Conservation (phyloP, 257 asterid genomes). For the Thymus mandschuricus region DNA sequence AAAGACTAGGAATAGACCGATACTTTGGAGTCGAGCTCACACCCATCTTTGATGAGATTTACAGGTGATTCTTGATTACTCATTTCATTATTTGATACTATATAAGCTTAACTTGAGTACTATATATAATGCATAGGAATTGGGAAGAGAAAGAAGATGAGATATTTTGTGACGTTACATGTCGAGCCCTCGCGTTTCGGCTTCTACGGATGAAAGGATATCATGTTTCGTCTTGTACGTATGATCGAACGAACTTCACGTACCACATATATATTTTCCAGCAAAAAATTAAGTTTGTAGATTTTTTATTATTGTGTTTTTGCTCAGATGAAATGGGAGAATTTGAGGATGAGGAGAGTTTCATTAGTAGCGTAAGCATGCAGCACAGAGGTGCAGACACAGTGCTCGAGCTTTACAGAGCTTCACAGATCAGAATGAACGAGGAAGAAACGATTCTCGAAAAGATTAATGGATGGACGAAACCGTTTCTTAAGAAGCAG, state of each 20-base stretch:
- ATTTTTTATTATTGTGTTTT: no score
- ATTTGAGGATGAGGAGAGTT: slow-evolving; percentile 27
- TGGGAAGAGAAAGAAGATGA: slow-evolving; percentile 40
- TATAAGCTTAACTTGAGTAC: neutral
- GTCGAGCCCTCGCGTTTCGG: slow-evolving; percentile 47
- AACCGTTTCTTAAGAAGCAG: slow-evolving; percentile 28
- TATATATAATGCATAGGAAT: neutral
- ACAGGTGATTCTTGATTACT: slow-evolving; percentile 22
- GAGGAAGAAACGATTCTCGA: slow-evolving; percentile 29
- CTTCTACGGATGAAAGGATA: slow-evolving; percentile 35
- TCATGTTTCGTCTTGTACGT: slow-evolving; percentile 36
- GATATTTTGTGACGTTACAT: slow-evolving; percentile 29
- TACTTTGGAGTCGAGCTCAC: slow-evolving; percentile 29
- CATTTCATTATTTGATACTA: neutral
- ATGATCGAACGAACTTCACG: no score
- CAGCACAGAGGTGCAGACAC: slow-evolving; percentile 8
- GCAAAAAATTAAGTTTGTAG: no score
- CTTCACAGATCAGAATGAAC: slow-evolving; percentile 24
- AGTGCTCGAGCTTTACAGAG: slow-evolving; percentile 34
- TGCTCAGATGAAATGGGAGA: slow-evolving; percentile 36
- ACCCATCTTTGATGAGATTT: slow-evolving; percentile 30
- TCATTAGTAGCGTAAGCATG: slow-evolving; percentile 17
- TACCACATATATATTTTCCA: no score
- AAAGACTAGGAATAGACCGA: slow-evolving; percentile 39
- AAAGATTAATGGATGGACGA: slow-evolving; percentile 38